Conservation (phyloP, 1,284 basidiomycete genomes). For the Singerocomus inundabilis region DNA sequence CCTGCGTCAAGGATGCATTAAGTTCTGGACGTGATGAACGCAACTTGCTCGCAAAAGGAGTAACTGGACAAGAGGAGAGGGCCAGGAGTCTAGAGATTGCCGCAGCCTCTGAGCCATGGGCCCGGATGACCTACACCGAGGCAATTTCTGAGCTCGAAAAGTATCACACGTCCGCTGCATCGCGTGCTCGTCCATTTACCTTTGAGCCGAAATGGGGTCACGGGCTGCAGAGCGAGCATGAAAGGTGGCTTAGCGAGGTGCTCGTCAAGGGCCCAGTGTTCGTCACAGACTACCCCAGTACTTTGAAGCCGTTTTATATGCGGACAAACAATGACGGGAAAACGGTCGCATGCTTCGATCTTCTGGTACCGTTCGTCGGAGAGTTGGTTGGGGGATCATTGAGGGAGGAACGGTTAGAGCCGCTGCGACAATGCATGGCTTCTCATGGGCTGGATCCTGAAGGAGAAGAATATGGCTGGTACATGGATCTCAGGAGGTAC, state of each 20-base stretch:
- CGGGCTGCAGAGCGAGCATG: constrained; percentile 85
- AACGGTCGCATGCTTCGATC: constrained; percentile 93
- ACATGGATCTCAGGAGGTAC: constrained; percentile 74
- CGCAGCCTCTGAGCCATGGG: constrained; percentile 49
- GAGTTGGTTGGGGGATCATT: constrained; percentile 93
- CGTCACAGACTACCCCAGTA: constrained; percentile 84
- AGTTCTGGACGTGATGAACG: constrained; percentile 31
- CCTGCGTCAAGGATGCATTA: constrained; percentile 52
- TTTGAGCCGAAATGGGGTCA: constrained; percentile 70
- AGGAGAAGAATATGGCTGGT: constrained; percentile 74
- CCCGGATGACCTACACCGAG: constrained; percentile 78
- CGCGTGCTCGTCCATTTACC: constrained; percentile 42
- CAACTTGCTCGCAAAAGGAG: constrained; percentile 41
- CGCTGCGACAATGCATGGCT: constrained; percentile 54
- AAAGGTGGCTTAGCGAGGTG: constrained; percentile 82
- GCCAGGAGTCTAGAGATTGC: constrained; percentile 34
- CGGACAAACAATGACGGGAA: constrained; percentile 48
- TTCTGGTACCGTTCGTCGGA: constrained; percentile 85
- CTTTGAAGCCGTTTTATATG: constrained; percentile 97
- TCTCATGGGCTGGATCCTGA: constrained; percentile 44
- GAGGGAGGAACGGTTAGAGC: constrained; percentile 76
- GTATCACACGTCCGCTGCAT: constrained; percentile 31
- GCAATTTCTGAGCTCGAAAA: constrained; percentile 64
- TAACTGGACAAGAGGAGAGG: constrained; percentile 25
- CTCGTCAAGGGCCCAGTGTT: constrained; percentile 77